phyloP scores from a whole-genome alignment of 2,329 filamentous ascomycete genomes.

The Alternaria arborescens region DNA sequence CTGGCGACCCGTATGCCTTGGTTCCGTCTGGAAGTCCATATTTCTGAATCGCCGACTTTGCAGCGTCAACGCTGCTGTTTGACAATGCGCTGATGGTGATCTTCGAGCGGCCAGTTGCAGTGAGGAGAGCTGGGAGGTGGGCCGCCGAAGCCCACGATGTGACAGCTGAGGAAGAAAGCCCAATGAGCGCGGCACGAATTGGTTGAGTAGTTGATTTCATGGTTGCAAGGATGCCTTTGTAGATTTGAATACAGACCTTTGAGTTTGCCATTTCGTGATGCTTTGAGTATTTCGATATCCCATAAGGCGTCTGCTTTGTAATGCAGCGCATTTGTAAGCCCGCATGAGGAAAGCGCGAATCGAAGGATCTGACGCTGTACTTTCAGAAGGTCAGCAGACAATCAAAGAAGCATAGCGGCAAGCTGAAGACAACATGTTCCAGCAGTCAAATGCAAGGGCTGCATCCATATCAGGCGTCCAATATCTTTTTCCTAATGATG shows the following conservation, averaged over 20 bases:
- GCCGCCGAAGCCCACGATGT: slow-evolving; percentile 64
- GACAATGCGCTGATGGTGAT: slow-evolving; percentile 58
- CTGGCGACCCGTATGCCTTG: slow-evolving; percentile 55
- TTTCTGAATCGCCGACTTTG: slow-evolving; percentile 51
- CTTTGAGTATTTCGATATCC: not conserved
- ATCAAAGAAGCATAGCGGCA: not conserved
- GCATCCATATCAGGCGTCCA: not conserved
- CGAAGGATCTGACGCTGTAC: not conserved
- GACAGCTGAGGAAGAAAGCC: slow-evolving; percentile 62
- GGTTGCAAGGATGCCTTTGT: not conserved
- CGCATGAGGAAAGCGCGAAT: not conserved
- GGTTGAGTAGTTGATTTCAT: slow-evolving; percentile 36
- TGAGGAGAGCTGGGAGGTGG: slow-evolving; percentile 68
- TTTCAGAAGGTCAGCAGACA: not conserved
- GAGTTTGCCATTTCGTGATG: not conserved
- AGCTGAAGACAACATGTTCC: not conserved
- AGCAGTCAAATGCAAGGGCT: not conserved
- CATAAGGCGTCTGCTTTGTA: slow-evolving; percentile 5
- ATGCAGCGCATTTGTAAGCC: slow-evolving; percentile 8
- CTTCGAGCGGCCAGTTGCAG: slow-evolving; percentile 33
- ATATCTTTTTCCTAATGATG: not conserved
- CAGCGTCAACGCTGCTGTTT: slow-evolving; percentile 55
- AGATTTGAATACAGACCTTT: not conserved
- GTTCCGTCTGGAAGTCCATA: slow-evolving; percentile 50
- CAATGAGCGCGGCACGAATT: slow-evolving; percentile 65